Conservation (phyloP, 1,284 basidiomycete genomes). For the Fistulinella staudtii region DNA sequence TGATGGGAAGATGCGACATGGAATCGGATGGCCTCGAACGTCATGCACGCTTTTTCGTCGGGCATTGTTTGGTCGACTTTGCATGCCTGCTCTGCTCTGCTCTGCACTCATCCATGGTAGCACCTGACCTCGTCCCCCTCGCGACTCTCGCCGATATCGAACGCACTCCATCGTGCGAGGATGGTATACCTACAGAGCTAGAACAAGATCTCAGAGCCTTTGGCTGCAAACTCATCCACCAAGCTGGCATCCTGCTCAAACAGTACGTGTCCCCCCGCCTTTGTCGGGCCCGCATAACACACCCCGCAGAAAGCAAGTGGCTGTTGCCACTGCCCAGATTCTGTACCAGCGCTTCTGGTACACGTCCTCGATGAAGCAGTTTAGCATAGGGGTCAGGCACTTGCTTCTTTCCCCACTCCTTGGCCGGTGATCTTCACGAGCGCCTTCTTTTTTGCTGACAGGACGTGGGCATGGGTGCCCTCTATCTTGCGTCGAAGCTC, state of each 20-base stretch:
- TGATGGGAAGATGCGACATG: slow-evolving; percentile 34
- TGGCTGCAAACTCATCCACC: slow-evolving; percentile 91
- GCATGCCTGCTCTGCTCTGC: no score
- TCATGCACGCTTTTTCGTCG: no score
- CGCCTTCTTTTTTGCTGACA: slow-evolving; percentile 34
- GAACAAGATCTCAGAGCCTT: slow-evolving; percentile 86
- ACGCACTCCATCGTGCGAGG: slow-evolving; percentile 73
- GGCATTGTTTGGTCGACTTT: slow-evolving; percentile 25
- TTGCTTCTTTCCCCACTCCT: background rate
- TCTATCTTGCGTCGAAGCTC: slow-evolving; percentile 94
- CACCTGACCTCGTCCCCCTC: slow-evolving; percentile 73
- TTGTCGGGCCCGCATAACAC: background rate
- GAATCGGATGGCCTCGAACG: no score
- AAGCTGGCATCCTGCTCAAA: slow-evolving; percentile 86
- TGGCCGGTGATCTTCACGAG: slow-evolving; percentile 7
- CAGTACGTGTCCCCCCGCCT: slow-evolving; percentile 53
- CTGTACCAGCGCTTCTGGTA: slow-evolving; percentile 97
- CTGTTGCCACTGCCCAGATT: slow-evolving; percentile 94
- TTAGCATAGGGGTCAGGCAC: slow-evolving; percentile 75
- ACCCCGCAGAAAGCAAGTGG: slow-evolving; percentile 82
- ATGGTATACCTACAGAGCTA: slow-evolving; percentile 76
- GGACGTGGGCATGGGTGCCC: slow-evolving; percentile 90
- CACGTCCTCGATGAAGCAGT: slow-evolving; percentile 91
- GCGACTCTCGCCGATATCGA: slow-evolving; percentile 79
- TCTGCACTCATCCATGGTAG: slow-evolving; percentile 24